A percentile compares a stretch with the other conserved stretches of the same genome.
These are phyloP conservation scores for Mortierella alpina DNA, from an alignment of 192 early-diverging fungal genomes.

Conservation along the genomic window DNA sequence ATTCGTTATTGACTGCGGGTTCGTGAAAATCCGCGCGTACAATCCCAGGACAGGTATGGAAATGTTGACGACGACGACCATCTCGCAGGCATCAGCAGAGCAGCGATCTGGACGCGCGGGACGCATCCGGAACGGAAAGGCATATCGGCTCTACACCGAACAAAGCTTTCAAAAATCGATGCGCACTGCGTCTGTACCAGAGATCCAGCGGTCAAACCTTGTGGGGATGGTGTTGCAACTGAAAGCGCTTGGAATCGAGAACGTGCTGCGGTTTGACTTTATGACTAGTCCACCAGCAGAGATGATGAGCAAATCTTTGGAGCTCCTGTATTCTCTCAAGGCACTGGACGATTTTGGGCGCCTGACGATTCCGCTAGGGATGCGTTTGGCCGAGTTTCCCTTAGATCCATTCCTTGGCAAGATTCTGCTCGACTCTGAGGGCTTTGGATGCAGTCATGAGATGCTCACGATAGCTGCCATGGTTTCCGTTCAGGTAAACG, in stretches of 20 bases:
- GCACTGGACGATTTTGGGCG: slow-evolving; percentile 78
- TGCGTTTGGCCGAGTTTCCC: slow-evolving; percentile 79
- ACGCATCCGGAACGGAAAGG: slow-evolving; percentile 88
- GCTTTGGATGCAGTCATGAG: slow-evolving; percentile 77
- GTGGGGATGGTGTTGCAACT: slow-evolving; percentile 76
- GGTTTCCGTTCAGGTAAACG: slow-evolving; percentile 75
- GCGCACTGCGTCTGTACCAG: slow-evolving; percentile 88
- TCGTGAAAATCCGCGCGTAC: slow-evolving; percentile 85
- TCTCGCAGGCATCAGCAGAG: slow-evolving; percentile 92
- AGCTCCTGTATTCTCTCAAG: slow-evolving; percentile 79
- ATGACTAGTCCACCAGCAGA: slow-evolving; percentile 79
- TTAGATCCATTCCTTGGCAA: slow-evolving; percentile 78
- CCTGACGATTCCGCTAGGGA: slow-evolving; percentile 77
- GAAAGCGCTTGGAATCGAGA: slow-evolving; percentile 85
- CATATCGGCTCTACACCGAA: slow-evolving; percentile 92
- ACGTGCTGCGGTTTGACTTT: slow-evolving; percentile 84
- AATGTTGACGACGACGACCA: slow-evolving; percentile 85
- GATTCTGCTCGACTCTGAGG: slow-evolving; percentile 70
- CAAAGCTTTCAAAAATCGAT: slow-evolving; percentile 81
- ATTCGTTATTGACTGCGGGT: slow-evolving; percentile 84
- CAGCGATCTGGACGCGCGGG: slow-evolving; percentile 96
- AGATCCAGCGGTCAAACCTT: slow-evolving; percentile 88
- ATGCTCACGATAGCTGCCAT: slow-evolving; percentile 84
- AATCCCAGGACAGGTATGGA: slow-evolving; percentile 96
- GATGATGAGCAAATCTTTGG: slow-evolving; percentile 75